phyloP scores from a whole-genome alignment of 1,284 basidiomycete genomes.

The Naganishia sp. region DNA sequence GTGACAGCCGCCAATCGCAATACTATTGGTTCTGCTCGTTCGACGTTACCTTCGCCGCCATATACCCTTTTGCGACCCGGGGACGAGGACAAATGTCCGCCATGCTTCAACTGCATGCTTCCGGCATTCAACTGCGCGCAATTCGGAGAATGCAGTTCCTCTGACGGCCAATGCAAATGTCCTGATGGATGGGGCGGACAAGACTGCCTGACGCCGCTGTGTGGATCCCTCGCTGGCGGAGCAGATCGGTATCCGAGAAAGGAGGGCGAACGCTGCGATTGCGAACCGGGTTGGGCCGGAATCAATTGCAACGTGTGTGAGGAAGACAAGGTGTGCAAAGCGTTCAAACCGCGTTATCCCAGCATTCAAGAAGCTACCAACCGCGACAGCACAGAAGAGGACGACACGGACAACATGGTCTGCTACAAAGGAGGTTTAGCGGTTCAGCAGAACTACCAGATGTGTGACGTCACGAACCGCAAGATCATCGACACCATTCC shows the following conservation, averaged over 20 bases:
- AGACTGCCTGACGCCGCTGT: slow-evolving; percentile 81
- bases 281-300: slow-evolving; percentile 90
- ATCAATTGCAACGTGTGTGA: slow-evolving; percentile 96
- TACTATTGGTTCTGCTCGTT: slow-evolving; percentile 14
- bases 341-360: slow-evolving; percentile 64
- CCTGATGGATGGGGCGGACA: slow-evolving; percentile 87
- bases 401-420: slow-evolving; percentile 70
- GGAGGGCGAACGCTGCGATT: slow-evolving; percentile 75
- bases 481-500: slow-evolving; percentile 89
- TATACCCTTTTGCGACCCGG: slow-evolving; percentile 16
- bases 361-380: slow-evolving; percentile 33
- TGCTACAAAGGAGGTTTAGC: slow-evolving; percentile 91
- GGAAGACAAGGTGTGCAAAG: slow-evolving; percentile 72
- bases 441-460: slow-evolving; percentile 89
- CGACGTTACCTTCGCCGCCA: not conserved
- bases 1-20: not conserved
- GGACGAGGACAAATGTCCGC: slow-evolving; percentile 46
- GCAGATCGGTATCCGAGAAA: slow-evolving; percentile 77
- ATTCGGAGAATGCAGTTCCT: slow-evolving; percentile 80
- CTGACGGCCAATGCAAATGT: slow-evolving; percentile 87
- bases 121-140: slow-evolving; percentile 81
- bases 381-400: slow-evolving; percentile 54
- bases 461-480: slow-evolving; percentile 94
- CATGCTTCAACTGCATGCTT: slow-evolving; percentile 84
- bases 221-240: slow-evolving; percentile 87